Percentiles rank a stretch among this genome's conserved stretches.
These are phyloP conservation scores for Cladosporium phlei DNA, from an alignment of 2,329 filamentous ascomycete species.

Conservation along the genomic window DNA sequence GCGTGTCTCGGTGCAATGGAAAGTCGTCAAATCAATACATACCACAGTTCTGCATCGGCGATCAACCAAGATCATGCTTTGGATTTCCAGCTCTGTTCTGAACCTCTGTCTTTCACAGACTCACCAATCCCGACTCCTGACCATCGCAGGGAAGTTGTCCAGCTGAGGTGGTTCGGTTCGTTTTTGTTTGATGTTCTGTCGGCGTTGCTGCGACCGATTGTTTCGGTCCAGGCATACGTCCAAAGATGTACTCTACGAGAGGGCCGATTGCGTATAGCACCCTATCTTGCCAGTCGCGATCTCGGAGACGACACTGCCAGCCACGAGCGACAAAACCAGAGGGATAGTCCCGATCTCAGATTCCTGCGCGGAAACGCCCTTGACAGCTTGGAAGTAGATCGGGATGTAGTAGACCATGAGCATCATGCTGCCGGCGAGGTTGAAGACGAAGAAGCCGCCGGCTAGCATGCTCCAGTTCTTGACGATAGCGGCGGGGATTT, in stretches of 20 bases:
- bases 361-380: slow-evolving; percentile 40
- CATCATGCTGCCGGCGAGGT: slow-evolving; percentile 42
- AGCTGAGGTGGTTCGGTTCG: too few relatives aligned
- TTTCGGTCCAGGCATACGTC: too few relatives aligned
- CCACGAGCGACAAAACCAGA: slow-evolving; percentile 42
- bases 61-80: too few relatives aligned
- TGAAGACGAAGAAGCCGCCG: slow-evolving; percentile 37
- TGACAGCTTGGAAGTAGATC: slow-evolving; percentile 48
- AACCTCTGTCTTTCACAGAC: too few relatives aligned
- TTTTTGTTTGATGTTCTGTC: too few relatives aligned
- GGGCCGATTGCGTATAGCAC: slow-evolving; percentile 47
- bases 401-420: slow-evolving; percentile 42
- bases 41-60: too few relatives aligned
- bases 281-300: slow-evolving; percentile 35
- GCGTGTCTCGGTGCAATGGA: too few relatives aligned
- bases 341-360: slow-evolving; percentile 47
- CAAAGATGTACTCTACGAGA: slow-evolving; percentile 30
- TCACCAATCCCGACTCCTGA: too few relatives aligned
- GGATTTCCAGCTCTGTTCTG: too few relatives aligned
- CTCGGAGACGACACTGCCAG: slow-evolving; percentile 38
- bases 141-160: too few relatives aligned
- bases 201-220: too few relatives aligned
- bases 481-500: slow-evolving; percentile 40
- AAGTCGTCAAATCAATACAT: too few relatives aligned
- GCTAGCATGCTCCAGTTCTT: slow-evolving; percentile 40